Evolutionary conservation across 1,284 basidiomycete species (phyloP).

Genomic region (Cerrena zonata): DNA sequence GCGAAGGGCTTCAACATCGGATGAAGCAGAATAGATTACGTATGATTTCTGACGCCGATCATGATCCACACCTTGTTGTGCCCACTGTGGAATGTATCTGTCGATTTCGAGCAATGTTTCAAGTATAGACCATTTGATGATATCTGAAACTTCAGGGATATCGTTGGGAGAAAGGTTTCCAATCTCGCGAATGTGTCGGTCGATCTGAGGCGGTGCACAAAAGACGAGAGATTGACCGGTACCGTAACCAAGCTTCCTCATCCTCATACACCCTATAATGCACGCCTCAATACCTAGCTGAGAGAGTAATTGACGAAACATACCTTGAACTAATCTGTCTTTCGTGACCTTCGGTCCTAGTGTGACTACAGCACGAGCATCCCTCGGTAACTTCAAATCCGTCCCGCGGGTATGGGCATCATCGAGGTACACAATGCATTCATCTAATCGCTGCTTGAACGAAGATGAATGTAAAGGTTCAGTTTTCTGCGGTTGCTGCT

Average conservation of each 20-base stretch:
- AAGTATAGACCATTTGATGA: slow-evolving; percentile 41
- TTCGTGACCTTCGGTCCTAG: slow-evolving; percentile 51
- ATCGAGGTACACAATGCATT: slow-evolving; percentile 49
- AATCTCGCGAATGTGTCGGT: slow-evolving; percentile 33
- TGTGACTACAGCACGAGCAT: slow-evolving; percentile 46
- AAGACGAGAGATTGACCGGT: slow-evolving; percentile 46
- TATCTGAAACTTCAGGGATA: slow-evolving; percentile 26
- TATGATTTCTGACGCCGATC: slow-evolving; percentile 30
- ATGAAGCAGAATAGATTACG: background rate
- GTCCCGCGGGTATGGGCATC: slow-evolving; percentile 56
- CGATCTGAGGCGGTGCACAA: slow-evolving; percentile 43
- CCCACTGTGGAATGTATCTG: slow-evolving; percentile 39
- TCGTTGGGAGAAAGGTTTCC: slow-evolving; percentile 9
- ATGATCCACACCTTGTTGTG: slow-evolving; percentile 42
- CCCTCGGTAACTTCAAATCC: slow-evolving; percentile 43
- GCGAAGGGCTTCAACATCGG: background rate
- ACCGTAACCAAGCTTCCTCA: slow-evolving; percentile 49
- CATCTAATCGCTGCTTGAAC: slow-evolving; percentile 37
- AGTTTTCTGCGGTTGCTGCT: slow-evolving; percentile 33
- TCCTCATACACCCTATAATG: slow-evolving; percentile 45
- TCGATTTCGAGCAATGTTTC: slow-evolving; percentile 42
- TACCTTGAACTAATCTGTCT: slow-evolving; percentile 50
- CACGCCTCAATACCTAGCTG: background rate
- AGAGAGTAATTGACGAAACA: slow-evolving; percentile 9
- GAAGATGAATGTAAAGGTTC: slow-evolving; percentile 40